Base-by-base conservation (phyloP, 192 early-diverging fungal species). In the Backusella australiensis region DNA sequence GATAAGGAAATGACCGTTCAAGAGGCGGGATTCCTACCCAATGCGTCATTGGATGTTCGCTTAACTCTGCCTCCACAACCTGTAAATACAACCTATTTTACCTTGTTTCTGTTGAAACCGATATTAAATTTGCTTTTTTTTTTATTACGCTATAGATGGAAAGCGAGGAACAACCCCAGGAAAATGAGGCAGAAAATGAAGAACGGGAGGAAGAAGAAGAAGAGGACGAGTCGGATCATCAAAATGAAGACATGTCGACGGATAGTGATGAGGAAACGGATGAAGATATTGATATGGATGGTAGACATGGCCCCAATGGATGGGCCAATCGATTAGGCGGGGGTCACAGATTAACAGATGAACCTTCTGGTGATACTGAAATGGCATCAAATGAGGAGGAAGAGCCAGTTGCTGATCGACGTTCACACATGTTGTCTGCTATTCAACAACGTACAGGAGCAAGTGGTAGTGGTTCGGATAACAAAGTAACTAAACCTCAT, bases 381-480 rank as follows among this genome's bases (percentile, higher is more conserved):
- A 23, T 71, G 70, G 6, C 34, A 68, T 1, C 17, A 36, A 19
- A 67, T 17, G 34, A 32, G 35, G 35, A 35, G 35, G 70, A 69
- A 0, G 34, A 49, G 15, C 29, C 35, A n/a, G 36, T 68, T 35
- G 21, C 42, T 17, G 41, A 71, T 46, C 78, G 81, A 23, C 77
- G 84, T 21, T 74, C 72, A 53, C 59, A 77, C 19, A 44, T 83
- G 36, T 49, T 85, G 14, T 74, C 80, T 6, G 81, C 84, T 8
- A 81, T 81, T 73, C 65, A 75, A 8, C 80, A 75, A 23, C 77
- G 84, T n/a, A 39, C 42, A 9, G 6, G 17, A 36, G 8, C 38
- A 12, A 39, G 17, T 26, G 17, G 15, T 1, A 11, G 11, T 1
- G 14, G 6, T 9, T 1, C 15, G 12, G 17, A 39, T 34, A 34